phyloP scores from a whole-genome alignment of 257 asterid genomes.

The Nicotiana attenuata region DNA sequence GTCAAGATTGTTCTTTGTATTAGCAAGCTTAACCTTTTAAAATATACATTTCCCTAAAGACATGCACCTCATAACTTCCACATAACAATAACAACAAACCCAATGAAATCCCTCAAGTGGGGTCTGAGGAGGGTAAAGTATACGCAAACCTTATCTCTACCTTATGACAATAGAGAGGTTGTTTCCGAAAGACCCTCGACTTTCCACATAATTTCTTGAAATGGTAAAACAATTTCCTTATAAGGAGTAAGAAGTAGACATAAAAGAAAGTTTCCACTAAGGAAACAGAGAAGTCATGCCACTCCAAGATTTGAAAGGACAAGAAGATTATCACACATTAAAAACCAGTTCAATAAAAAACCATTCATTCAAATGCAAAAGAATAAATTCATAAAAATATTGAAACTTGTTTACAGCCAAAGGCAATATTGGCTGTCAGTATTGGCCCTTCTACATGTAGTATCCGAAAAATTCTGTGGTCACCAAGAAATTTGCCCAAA shows the following conservation, averaged over 20 bases:
- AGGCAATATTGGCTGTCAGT: not conserved
- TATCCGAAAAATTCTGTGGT: not conserved
- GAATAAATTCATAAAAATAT: not conserved
- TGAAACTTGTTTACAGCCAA: not conserved
- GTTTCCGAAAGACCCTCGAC: no score
- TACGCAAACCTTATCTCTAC: no score
- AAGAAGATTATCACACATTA: not conserved
- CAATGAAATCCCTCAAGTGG: no score
- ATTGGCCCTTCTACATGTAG: constrained; percentile 5
- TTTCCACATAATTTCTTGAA: not conserved
- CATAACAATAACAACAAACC: no score
- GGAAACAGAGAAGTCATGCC: not conserved
- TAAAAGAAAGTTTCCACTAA: not conserved
- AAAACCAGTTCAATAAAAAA: not conserved
- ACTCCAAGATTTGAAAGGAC: not conserved
- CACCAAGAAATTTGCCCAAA: not conserved
- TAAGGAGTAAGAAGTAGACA: not conserved
- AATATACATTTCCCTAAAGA: no score
- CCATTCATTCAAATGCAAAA: not conserved
- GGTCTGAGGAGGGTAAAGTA: no score
- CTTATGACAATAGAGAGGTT: no score
- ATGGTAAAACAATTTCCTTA: not conserved
- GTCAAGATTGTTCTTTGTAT: no score
- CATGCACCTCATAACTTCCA: not conserved
- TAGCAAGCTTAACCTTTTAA: no score